Conservation (phyloP, 176 grass and related monocot species). For the Ensete ventricosum region DNA sequence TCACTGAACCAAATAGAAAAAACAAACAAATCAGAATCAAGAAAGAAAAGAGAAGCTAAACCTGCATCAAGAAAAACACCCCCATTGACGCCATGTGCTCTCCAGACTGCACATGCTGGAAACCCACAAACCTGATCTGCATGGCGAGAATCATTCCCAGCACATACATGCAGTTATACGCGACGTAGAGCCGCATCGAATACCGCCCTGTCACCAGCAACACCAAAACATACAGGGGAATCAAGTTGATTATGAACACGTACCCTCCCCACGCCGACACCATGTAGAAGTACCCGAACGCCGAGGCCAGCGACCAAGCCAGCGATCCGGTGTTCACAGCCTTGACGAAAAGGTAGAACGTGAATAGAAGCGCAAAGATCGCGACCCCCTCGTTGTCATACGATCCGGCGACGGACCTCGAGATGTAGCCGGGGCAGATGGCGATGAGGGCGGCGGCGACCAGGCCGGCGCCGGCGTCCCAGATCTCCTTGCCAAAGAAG, state of each 20-base stretch:
- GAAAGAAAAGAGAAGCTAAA: not conserved
- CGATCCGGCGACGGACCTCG: slow-evolving; percentile 74
- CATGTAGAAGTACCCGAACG: slow-evolving; percentile 98
- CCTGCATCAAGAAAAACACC: slow-evolving; percentile 96
- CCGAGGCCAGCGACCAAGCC: slow-evolving; percentile 70
- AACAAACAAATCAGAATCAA: not conserved
- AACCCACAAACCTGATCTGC: slow-evolving; percentile 97
- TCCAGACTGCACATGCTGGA: slow-evolving; percentile 96
- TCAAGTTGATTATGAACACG: slow-evolving; percentile 96
- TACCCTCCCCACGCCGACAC: slow-evolving; percentile 98
- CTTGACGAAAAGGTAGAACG: slow-evolving; percentile 98
- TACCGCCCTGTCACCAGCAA: slow-evolving; percentile 91
- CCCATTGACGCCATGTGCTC: slow-evolving; percentile 98
- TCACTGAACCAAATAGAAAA: not conserved
- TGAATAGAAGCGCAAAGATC: slow-evolving; percentile 91
- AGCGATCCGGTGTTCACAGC: slow-evolving; percentile 93
- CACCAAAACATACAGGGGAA: slow-evolving; percentile 87
- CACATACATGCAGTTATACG: slow-evolving; percentile 92
- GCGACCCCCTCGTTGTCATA: slow-evolving; percentile 97
- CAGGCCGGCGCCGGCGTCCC: slow-evolving; percentile 83
- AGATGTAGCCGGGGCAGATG: slow-evolving; percentile 93
- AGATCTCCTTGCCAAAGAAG: slow-evolving; percentile 97
- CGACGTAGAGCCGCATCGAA: slow-evolving; percentile 89
- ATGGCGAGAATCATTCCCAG: slow-evolving; percentile 90
- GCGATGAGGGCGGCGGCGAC: slow-evolving; percentile 85